Evolutionary conservation across 2,329 filamentous ascomycete species (phyloP).

Genomic region (Lachnellula subtilissima): DNA sequence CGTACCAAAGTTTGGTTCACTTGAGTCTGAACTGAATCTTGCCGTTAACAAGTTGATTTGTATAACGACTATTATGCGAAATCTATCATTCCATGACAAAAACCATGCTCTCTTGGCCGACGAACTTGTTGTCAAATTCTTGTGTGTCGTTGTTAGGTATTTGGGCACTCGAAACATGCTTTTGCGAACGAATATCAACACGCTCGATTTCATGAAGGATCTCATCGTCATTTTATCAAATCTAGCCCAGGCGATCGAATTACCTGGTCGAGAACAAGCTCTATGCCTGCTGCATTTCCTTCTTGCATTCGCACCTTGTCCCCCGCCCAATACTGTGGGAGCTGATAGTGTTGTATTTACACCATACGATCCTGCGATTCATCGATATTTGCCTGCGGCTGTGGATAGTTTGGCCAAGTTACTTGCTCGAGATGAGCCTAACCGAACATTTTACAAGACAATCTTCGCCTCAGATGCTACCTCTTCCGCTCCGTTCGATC

Average conservation of each 20-base stretch:
- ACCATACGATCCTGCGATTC: conserved; percentile 71
- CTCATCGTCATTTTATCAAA: conserved; percentile 86
- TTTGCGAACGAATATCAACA: conserved; percentile 75
- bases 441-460: conserved; percentile 75
- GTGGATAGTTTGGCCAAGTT: conserved; percentile 89
- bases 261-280: conserved; percentile 83
- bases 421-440: conserved; percentile 88
- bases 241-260: conserved; percentile 71
- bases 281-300: conserved; percentile 83
- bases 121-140: conserved; percentile 72
- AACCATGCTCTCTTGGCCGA: conserved; percentile 75
- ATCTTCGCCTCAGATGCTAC: conserved; percentile 72
- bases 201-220: conserved; percentile 96
- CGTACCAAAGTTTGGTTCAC: conserved; percentile 66
- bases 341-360: conserved; percentile 66
- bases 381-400: conserved; percentile 84
- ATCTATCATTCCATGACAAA: conserved; percentile 78
- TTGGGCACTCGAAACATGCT: conserved; percentile 87
- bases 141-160: conserved; percentile 78
- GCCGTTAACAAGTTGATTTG: conserved; percentile 84
- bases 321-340: conserved; percentile 55
- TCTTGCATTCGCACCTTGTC: conserved; percentile 80
- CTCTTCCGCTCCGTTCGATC: conserved; percentile 63
- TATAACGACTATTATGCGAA: conserved; percentile 86
- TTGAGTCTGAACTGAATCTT: conserved; percentile 76